Evolutionary conservation across 169 alveolate genomes (phyloP).

Genomic region (Cyclospora cayetanensis): DNA sequence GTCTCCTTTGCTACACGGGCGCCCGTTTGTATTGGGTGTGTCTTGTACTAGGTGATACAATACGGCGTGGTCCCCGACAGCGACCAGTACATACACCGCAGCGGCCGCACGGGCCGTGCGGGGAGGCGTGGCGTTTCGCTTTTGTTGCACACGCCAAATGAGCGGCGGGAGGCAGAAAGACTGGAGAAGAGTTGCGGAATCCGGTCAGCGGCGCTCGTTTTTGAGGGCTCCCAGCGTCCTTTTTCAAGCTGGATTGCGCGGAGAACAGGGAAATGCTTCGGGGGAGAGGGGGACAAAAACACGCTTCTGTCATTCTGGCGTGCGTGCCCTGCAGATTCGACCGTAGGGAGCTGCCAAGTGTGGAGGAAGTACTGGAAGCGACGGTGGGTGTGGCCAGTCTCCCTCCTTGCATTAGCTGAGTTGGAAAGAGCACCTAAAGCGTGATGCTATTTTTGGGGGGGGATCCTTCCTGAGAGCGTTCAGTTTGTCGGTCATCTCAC

Average conservation of each 20-base stretch:
- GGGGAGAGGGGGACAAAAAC: too few relatives aligned
- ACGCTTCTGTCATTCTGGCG: too few relatives aligned
- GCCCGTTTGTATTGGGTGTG: background rate
- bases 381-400: too few relatives aligned
- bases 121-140: conserved; percentile 84
- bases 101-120: conserved; percentile 96
- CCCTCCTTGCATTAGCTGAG: too few relatives aligned
- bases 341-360: background rate
- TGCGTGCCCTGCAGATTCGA: background rate
- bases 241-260: too few relatives aligned
- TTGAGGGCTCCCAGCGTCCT: too few relatives aligned
- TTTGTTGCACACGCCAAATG: conserved; percentile 38
- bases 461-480: too few relatives aligned
- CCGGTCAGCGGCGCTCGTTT: background rate
- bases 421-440: too few relatives aligned
- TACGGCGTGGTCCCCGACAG: conserved; percentile 89
- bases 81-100: conserved; percentile 91
- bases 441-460: too few relatives aligned
- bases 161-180: background rate
- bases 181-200: conserved; percentile 68
- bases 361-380: background rate
- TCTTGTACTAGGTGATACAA: conserved; percentile 82
- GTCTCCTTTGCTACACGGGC: background rate
- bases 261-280: too few relatives aligned
- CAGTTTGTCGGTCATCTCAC: too few relatives aligned